Evolutionary conservation across 176 grass and related monocot genomes (phyloP).

Genomic region (Stipa capillata): DNA sequence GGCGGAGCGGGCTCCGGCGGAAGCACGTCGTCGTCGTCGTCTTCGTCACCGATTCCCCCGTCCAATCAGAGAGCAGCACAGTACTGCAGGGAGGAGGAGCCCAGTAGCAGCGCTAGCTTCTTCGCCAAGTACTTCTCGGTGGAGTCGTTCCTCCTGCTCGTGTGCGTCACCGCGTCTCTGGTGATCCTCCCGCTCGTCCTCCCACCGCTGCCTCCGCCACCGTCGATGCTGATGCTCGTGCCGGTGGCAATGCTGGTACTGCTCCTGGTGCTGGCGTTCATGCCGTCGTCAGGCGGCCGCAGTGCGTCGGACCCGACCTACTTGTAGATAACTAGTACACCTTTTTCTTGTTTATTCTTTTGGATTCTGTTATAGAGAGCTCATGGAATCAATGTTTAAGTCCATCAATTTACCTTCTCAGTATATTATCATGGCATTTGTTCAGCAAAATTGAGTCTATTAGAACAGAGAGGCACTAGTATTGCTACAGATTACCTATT

Average conservation of each 20-base stretch:
- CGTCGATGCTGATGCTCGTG: conserved; percentile 65
- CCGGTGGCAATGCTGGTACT: conserved; percentile 60
- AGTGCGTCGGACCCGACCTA: neutral
- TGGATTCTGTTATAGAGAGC: conserved; percentile 12
- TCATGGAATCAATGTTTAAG: neutral
- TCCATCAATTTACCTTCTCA: neutral
- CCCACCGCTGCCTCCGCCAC: conserved; percentile 82
- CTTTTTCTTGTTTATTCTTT: neutral
- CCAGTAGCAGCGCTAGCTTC: neutral
- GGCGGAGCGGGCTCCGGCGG: neutral
- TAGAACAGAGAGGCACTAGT: neutral
- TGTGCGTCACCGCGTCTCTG: conserved; percentile 58
- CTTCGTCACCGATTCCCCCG: neutral
- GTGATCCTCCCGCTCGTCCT: conserved; percentile 75
- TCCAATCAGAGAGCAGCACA: neutral
- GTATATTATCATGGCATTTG: neutral
- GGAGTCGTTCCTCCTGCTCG: conserved; percentile 36
- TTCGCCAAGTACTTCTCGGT: conserved; percentile 42
- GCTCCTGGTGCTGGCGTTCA: conserved; percentile 68
- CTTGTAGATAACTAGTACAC: conserved; percentile 12
- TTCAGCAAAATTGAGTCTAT: neutral
- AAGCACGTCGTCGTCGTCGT: neutral
- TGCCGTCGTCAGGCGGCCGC: conserved; percentile 28
- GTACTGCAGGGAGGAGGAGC: neutral
- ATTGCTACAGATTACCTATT: no score